A percentile compares a stretch with the other conserved stretches of the same genome.
Conservation (phyloP, 129 eudicot species). For the Helianthus tuberosus region DNA sequence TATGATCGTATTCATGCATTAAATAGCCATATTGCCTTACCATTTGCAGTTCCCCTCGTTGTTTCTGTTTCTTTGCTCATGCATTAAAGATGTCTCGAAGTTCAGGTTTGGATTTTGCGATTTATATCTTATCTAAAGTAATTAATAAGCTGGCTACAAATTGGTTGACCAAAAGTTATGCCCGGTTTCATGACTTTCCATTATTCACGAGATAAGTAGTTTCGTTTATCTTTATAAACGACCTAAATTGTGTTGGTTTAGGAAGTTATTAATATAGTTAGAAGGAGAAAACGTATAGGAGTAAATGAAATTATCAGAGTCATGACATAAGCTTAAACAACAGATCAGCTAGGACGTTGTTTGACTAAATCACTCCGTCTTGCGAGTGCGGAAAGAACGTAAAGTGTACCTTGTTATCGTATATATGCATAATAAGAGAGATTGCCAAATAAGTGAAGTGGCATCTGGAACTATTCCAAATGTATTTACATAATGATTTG, state of each 20-base stretch:
- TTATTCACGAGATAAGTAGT: neutral
- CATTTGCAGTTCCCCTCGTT: neutral
- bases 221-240: neutral
- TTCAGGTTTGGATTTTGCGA: slow-evolving; percentile 6
- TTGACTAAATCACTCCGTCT: no score
- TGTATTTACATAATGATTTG: no score
- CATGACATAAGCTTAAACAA: no score
- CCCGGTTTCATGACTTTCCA: neutral
- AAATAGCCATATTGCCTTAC: slow-evolving; percentile 18
- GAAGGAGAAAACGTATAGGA: no score
- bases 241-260: slow-evolving; percentile 5
- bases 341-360: no score
- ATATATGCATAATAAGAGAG: no score
- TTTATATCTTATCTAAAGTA: neutral
- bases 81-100: neutral
- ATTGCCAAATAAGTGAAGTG: no score
- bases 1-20: slow-evolving; percentile 14
- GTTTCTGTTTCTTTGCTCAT: slow-evolving; percentile 8
- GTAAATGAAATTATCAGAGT: no score
- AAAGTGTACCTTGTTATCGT: no score
- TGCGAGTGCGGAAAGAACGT: no score
- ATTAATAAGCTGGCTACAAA: slow-evolving; percentile 5
- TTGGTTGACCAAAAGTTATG: slow-evolving; percentile 4
- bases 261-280: neutral
- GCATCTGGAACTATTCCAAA: no score